Evolutionary conservation across 352 stramenopile genomes (phyloP).

Genomic region (Blastocystis sp.): DNA sequence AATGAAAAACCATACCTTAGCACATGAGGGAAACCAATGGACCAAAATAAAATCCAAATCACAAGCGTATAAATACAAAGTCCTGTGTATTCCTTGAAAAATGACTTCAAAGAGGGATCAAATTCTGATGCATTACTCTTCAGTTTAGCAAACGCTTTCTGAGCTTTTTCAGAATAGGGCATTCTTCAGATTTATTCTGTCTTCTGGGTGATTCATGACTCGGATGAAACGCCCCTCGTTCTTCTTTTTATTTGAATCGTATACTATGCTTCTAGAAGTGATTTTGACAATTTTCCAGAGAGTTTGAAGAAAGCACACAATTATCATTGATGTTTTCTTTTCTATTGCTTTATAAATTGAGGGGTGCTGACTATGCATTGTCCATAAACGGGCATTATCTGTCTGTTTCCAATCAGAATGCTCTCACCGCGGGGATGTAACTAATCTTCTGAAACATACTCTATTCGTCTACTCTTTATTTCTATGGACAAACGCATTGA

Average conservation of each 20-base stretch:
- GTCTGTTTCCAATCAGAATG: no score
- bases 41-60: slow-evolving; percentile 2
- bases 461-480: no score
- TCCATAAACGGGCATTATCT: no score
- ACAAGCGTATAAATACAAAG: background rate
- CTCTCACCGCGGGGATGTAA: no score
- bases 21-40: background rate
- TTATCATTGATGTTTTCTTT: no score
- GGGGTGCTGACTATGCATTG: no score
- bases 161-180: background rate
- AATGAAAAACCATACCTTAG: background rate
- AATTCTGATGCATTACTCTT: background rate
- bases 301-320: no score
- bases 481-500: background rate
- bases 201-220: background rate
- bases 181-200: background rate
- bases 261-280: no score
- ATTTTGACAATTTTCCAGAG: no score
- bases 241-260: background rate
- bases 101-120: background rate
- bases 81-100: background rate
- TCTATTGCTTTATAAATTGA: no score
- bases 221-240: background rate
- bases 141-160: background rate
- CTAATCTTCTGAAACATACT: no score